phyloP scores from a whole-genome alignment of 1,284 basidiomycete species.

The Termitomyces sp. region DNA sequence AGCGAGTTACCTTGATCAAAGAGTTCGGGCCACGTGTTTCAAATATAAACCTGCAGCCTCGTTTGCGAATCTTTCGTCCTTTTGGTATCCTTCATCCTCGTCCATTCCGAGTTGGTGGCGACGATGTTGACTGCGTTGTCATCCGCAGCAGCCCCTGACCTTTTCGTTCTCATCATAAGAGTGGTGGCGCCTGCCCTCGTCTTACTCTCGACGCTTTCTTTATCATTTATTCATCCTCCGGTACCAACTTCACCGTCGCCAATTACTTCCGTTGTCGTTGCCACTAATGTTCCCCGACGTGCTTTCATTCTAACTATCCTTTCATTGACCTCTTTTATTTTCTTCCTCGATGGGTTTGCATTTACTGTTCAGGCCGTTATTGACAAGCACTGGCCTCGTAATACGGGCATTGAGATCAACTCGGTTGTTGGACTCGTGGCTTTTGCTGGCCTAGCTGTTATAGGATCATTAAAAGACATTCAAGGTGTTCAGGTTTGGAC shows the following conservation, averaged over 20 bases:
- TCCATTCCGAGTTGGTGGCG: slow-evolving; percentile 15
- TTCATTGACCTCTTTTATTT: slow-evolving; percentile 70
- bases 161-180: slow-evolving; percentile 51
- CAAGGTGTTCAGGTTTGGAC: slow-evolving; percentile 69
- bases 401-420: slow-evolving; percentile 65
- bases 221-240: slow-evolving; percentile 46
- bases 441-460: slow-evolving; percentile 61
- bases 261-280: slow-evolving; percentile 72
- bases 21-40: slow-evolving; percentile 18
- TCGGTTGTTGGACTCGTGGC: slow-evolving; percentile 62
- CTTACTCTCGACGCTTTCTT: slow-evolving; percentile 53
- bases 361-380: slow-evolving; percentile 63
- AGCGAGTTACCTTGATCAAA: slow-evolving; percentile 19
- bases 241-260: slow-evolving; percentile 49
- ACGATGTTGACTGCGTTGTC: slow-evolving; percentile 23
- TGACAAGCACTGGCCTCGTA: slow-evolving; percentile 55
- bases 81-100: slow-evolving; percentile 12
- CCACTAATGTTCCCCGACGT: slow-evolving; percentile 64
- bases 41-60: slow-evolving; percentile 17
- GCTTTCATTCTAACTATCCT: slow-evolving; percentile 65
- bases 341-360: slow-evolving; percentile 79
- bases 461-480: slow-evolving; percentile 74
- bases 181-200: slow-evolving; percentile 61
- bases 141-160: slow-evolving; percentile 25
- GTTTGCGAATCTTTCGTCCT: neutral